Percentiles rank a stretch among this genome's conserved stretches.
phyloP scores from a whole-genome alignment of 805 yeast species.

The Nakazawaea ambrosiae region DNA sequence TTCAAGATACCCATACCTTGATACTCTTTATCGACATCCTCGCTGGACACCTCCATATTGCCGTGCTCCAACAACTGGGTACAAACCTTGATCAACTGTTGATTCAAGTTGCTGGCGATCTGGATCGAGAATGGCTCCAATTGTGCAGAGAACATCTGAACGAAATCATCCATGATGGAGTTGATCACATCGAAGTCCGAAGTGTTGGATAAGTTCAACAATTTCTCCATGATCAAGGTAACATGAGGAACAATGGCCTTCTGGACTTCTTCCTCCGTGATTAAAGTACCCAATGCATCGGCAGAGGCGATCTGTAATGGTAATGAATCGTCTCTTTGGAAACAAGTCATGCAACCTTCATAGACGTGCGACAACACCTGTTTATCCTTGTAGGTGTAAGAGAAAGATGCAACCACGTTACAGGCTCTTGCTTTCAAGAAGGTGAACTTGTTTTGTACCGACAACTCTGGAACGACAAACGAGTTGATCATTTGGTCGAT shows the following conservation, averaged over 20 bases:
- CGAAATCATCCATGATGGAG: conserved; percentile 90
- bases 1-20: conserved; percentile 78
- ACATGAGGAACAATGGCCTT: conserved; percentile 56
- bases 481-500: conserved; percentile 56
- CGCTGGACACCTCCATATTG: conserved; percentile 23
- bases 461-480: conserved; percentile 63
- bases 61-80: conserved; percentile 58
- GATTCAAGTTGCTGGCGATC: conserved; percentile 51
- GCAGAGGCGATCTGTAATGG: conserved; percentile 46
- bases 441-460: conserved; percentile 34
- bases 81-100: conserved; percentile 68
- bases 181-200: conserved; percentile 81
- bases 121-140: conserved; percentile 87
- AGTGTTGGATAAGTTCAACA: conserved; percentile 62
- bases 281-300: conserved; percentile 42
- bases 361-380: conserved; percentile 21
- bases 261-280: conserved; percentile 37
- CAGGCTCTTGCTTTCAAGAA: conserved; percentile 70
- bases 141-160: conserved; percentile 77
- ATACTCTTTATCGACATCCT: conserved; percentile 60
- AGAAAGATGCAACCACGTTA: conserved; percentile 38
- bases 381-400: conserved; percentile 19
- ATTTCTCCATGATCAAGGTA: conserved; percentile 68
- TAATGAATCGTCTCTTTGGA: conserved; percentile 31
- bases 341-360: conserved; percentile 30